Base-by-base conservation (phyloP, 148 eudicot genomes). In the Chenopodium formosanum region DNA sequence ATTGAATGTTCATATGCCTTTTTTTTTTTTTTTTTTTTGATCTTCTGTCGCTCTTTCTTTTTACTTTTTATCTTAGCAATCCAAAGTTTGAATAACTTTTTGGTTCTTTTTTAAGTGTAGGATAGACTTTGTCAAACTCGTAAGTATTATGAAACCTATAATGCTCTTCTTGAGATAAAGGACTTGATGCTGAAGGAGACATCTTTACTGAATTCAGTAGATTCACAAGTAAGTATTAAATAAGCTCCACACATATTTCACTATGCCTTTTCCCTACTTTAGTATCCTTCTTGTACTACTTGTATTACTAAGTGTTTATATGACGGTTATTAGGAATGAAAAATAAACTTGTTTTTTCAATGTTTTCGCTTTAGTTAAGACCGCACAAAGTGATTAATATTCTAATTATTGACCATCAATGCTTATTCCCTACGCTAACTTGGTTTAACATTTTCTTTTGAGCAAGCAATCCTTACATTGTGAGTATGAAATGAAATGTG, bases 141-240 rank as follows among this genome's bases (percentile, higher is more conserved):
- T 62, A 88, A 88, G 81, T 82, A 83, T 80, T 92, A 91, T 88
- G 94, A 88, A 25, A 92, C 94, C 25, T 92, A 74, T 81, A 91
- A 92, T 85, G 89, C 93, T 29, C 87, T 92, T 73, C 75, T 90
- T 82, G 94, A 90, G 90, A 91, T 91, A 67, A 92, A 89, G 82
- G 92, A 90, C 56, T 72, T 92, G 89, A 92, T 91, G 97, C 80
- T 87, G 64, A 91, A 92, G 85, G 97, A 92, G 84, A 90, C 89
- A 73, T 92, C 97, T 73, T 90, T 92, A 77, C 81, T 91, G 52
- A 91, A 91, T 90, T 92, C 94, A 74, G 82, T 92, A 78, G 86
- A 88, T 77, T 85, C 89, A 67, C 97, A 92, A 92, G 97, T 92
- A 85, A 73, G 69, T 34, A 74, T 63, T 40, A 64, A 9, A 2